phyloP scores from a whole-genome alignment of 1,284 basidiomycete species.

The Coniferiporia sulphurascens region DNA sequence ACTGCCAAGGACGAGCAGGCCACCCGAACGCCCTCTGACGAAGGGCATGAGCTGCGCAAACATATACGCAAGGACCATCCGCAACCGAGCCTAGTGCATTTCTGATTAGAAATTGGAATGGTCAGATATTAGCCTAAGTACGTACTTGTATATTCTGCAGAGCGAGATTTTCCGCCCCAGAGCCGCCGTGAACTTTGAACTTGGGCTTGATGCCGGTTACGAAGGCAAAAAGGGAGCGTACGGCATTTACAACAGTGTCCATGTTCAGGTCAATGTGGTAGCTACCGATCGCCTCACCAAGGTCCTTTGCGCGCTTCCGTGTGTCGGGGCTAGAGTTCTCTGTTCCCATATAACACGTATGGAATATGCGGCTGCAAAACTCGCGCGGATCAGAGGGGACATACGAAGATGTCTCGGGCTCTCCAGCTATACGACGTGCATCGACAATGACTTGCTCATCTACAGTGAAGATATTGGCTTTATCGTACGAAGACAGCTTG shows the following conservation, averaged over 20 bases:
- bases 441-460: constrained; percentile 89
- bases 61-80: constrained; percentile 97
- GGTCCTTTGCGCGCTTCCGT: constrained; percentile 77
- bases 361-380: constrained; percentile 85
- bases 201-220: constrained; percentile 82
- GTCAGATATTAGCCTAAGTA: background rate
- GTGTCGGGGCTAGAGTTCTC: constrained; percentile 92
- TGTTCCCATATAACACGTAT: constrained; percentile 99
- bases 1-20: constrained; percentile 90
- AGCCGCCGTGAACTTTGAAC: constrained; percentile 88
- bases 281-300: constrained; percentile 86
- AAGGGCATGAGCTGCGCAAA: constrained; percentile 96
- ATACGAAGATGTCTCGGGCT: constrained; percentile 76
- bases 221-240: constrained; percentile 78
- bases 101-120: background rate
- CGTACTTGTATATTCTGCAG: constrained; percentile 95
- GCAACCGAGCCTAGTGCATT: constrained; percentile 65
- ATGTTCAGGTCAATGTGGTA: constrained; percentile 97
- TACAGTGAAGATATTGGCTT: constrained; percentile 25
- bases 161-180: constrained; percentile 87
- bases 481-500: background rate
- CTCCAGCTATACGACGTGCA: constrained; percentile 84
- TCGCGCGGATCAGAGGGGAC: constrained; percentile 83
- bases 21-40: constrained; percentile 81
- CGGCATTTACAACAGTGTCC: constrained; percentile 85